Evolutionary conservation across 1,284 basidiomycete species (phyloP).

Genomic region (Ceratobasidium sp.): DNA sequence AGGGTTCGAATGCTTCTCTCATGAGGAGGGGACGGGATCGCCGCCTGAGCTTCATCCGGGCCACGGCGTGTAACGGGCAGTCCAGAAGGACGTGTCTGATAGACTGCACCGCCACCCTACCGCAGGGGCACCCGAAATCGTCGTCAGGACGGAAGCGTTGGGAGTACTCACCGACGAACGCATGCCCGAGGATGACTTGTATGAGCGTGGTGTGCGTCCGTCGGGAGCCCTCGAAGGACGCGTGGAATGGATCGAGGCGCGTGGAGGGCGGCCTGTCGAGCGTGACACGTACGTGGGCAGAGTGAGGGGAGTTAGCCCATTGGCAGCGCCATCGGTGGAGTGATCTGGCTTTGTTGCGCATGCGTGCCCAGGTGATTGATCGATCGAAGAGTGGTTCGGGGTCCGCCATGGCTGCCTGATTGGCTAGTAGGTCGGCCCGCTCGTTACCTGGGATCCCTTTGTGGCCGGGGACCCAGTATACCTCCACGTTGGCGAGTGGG

Average conservation of each 20-base stretch:
- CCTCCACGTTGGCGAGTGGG: neutral
- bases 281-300: neutral
- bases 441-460: constrained; percentile 47
- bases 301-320: constrained; percentile 1
- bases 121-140: constrained; percentile 35
- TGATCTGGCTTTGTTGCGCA: neutral
- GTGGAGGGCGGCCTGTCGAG: neutral
- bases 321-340: neutral
- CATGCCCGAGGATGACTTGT: constrained; percentile 16
- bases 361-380: constrained; percentile 22
- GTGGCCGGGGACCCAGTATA: constrained; percentile 48
- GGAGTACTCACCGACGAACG: constrained; percentile 24
- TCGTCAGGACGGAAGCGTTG: neutral
- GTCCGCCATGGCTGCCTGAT: constrained; percentile 31
- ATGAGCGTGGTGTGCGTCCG: neutral
- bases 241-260: neutral
- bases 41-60: no score
- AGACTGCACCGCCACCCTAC: constrained; percentile 6
- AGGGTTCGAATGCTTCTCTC: no score
- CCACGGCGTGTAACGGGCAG: neutral
- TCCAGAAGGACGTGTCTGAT: constrained; percentile 33
- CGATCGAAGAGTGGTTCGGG: constrained; percentile 9
- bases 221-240: neutral
- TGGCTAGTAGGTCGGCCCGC: constrained; percentile 41
- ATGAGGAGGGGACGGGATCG: no score